Base-by-base conservation (phyloP, 345 rosid species). In the Gossypioides kirkii region DNA sequence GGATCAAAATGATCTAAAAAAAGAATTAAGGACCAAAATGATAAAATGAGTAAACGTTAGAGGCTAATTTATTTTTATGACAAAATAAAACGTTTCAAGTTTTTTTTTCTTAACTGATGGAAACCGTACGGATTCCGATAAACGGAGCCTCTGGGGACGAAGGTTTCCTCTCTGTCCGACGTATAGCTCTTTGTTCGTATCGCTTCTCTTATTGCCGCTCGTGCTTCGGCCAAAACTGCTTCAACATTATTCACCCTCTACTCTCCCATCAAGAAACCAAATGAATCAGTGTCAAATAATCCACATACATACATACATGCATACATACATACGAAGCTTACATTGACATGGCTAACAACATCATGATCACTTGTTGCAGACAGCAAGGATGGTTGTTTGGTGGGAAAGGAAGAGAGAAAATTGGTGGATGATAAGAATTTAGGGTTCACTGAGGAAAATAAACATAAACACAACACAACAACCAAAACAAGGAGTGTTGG, bases 51-150 rank as follows among this genome's bases (percentile, higher is more conserved):
- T 28, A n/a, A 10, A 38, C 7, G 5, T 5, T 32, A 18, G 3
- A 17, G 22, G 9, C 2, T 53, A 8, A 53, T n/a, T 17, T 5
- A 32, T 32, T 2, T 1, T 32, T 32, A 32, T 32, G 1, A 6
- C 38, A 6, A n/a, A 53, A 53, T 0, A 18, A 41, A 42, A 10
- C 2, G 28, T 63, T 41, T 5, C 2, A 69, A 50, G 26, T 41
- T 20, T 5, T 28, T 25, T 53, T 28, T 70, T 20, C 36, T 54
- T 76, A 86, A 85, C 91, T 83, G 90, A 73, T 86, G 87, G 80
- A 89, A 87, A 53, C 90, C 87, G 25, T 78, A 81, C 14, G 86
- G 70, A 73, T 89, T 87, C 73, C 88, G 77, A 77, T 89, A 87
- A 41, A 84, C 76, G 52, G 60, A 62, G 52, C 89, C 89, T 78